Percentiles rank a stretch among this genome's conserved stretches.
Conservation (phyloP, 2,329 filamentous ascomycete species). For the Neonectria magnoliae region DNA sequence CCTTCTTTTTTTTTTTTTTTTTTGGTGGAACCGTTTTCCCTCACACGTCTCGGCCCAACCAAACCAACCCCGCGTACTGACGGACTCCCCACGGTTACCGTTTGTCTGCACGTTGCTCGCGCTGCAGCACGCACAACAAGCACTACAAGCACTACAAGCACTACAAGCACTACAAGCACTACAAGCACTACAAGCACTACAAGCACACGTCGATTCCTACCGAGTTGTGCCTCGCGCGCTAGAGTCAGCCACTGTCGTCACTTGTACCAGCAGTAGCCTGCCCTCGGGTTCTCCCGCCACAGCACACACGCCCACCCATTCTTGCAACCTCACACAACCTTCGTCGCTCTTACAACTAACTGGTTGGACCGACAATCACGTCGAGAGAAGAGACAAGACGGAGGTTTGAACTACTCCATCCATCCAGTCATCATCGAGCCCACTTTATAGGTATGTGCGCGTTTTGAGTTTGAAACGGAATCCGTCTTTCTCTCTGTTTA, state of each 20-base stretch:
- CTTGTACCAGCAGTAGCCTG: slow-evolving; percentile 36
- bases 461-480: not conserved
- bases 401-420: not conserved
- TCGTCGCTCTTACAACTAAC: not conserved
- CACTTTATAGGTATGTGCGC: not conserved
- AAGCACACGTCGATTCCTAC: slow-evolving; percentile 21
- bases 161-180: too few relatives aligned
- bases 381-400: slow-evolving; percentile 14
- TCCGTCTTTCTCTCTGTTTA: not conserved
- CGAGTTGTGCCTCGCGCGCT: slow-evolving; percentile 33
- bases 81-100: slow-evolving; percentile 11
- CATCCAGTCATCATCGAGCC: not conserved
- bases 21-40: slow-evolving; percentile 2
- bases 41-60: slow-evolving; percentile 1
- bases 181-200: too few relatives aligned
- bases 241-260: slow-evolving; percentile 44
- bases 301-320: slow-evolving; percentile 21
- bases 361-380: not conserved
- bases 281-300: slow-evolving; percentile 42
- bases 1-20: not conserved
- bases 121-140: too few relatives aligned
- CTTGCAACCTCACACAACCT: not conserved
- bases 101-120: slow-evolving; percentile 18
- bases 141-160: too few relatives aligned
- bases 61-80: not conserved